A percentile compares a stretch with the other conserved stretches of the same genome.
These are phyloP conservation scores for Dactylellina leptospora DNA, from an alignment of 2,329 filamentous ascomycete species.

Conservation along the genomic window DNA sequence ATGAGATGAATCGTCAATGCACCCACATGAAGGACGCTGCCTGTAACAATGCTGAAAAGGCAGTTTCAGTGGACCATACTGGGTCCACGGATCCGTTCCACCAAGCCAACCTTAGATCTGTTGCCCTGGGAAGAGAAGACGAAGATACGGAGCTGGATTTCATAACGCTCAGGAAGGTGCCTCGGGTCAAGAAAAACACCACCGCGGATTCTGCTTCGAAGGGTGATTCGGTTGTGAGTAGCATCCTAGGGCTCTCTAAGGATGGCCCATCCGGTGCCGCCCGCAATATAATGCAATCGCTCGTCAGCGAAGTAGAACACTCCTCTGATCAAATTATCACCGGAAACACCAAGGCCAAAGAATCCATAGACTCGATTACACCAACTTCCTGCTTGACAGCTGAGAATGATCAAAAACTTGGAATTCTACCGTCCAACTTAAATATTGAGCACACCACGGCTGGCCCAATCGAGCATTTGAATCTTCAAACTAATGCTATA, in stretches of 20 bases:
- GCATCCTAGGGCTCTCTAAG: neutral
- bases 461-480: too few species aligned
- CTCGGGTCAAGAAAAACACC: neutral
- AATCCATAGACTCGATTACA: neutral
- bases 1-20: conserved; percentile 27
- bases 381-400: too few species aligned
- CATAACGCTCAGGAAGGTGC: conserved; percentile 15
- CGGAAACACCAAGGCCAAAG: neutral
- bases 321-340: neutral
- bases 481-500: too few species aligned
- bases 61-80: too few species aligned
- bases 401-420: too few species aligned
- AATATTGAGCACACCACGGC: neutral
- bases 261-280: neutral
- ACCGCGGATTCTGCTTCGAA: neutral
- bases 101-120: too few species aligned
- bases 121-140: neutral
- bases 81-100: too few species aligned
- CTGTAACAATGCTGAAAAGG: too few species aligned
- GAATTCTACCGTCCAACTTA: too few species aligned
- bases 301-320: neutral
- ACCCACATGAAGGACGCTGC: neutral
- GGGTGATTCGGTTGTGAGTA: neutral
- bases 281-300: neutral
- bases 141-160: conserved; percentile 20